Conservation (phyloP, 345 rosid genomes). For the Lepidium didymum region DNA sequence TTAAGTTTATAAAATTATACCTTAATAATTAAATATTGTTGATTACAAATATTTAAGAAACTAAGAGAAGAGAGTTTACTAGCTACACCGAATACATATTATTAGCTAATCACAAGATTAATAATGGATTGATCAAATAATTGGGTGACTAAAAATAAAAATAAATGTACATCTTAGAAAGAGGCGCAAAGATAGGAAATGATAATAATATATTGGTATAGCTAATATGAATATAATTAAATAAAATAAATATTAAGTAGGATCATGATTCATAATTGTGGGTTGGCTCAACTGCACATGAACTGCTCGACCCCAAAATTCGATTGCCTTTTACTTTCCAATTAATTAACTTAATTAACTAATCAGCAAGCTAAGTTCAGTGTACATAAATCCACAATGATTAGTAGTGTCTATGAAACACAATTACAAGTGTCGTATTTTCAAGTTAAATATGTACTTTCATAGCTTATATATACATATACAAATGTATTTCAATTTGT, state of each 20-base stretch:
- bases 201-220: background rate
- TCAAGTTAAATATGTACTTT: background rate
- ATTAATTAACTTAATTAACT: conserved; percentile 6
- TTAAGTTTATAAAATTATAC: background rate
- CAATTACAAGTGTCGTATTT: background rate
- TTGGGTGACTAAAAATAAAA: background rate
- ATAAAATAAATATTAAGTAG: background rate
- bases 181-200: conserved; percentile 31
- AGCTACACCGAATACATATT: conserved; percentile 20
- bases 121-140: conserved; percentile 25
- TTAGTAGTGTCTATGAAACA: background rate
- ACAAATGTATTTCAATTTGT: background rate
- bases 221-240: background rate
- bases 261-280: conserved; percentile 30
- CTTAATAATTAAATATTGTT: too few relatives aligned
- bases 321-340: conserved; percentile 26
- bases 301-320: conserved; percentile 25
- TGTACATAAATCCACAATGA: conserved; percentile 23
- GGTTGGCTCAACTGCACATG: conserved; percentile 38
- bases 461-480: background rate
- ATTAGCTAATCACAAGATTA: conserved; percentile 27
- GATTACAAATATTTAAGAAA: background rate
- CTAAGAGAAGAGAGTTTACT: conserved; percentile 1
- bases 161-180: conserved; percentile 13
- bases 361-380: conserved; percentile 19